Base-by-base conservation (phyloP, 2,329 filamentous ascomycete species). In the Sclerotinia borealis region DNA sequence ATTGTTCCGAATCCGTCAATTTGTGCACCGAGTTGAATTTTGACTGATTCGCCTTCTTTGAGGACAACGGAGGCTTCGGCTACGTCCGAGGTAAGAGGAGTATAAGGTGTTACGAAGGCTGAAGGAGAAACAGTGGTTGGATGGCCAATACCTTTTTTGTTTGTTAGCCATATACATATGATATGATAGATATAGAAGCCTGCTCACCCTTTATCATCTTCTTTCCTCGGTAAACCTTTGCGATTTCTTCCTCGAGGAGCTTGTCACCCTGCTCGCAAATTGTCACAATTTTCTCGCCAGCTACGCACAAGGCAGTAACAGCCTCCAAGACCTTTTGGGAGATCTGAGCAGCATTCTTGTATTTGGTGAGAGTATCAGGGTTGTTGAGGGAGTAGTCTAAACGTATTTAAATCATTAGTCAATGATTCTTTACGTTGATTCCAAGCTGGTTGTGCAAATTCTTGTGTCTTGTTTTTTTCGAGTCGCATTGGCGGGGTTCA, bases 11-110 rank as follows among this genome's bases (percentile, higher is more conserved):
- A 96, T 61, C 95, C 95, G 79, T 98, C 92, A 68, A 99, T 97
- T 81, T 99, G 95, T 59, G 95, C 95, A 74, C 95, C 95, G n/a
- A 99, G 86, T 80, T 99, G 95, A 76, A 99, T 95, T 86, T 99
- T 99, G 79, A 96, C 85, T 66, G 91, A 80, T 80, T 99, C 95
- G 67, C 88, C 90, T 59, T 88, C 84, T 81, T 96, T 91, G 72
- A 99, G 83, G 73, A 88, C 86, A 55, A 84, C 82, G 64, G 83
- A 85, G 66, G 93, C 91, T 81, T 99, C 95, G 76, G 89, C 86
- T 76, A 89, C 82, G 74, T 99, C 95, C 68, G 92, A 87, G 70
- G 86, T 87, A 72, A 99, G 83, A 59, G 95, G 95, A 52, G 95
- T 99, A 82, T 97, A 98, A 59, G 95, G 95, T 63, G 95, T 99